Evolutionary conservation across 345 rosid species (phyloP).

Genomic region (Corchorus capsularis): DNA sequence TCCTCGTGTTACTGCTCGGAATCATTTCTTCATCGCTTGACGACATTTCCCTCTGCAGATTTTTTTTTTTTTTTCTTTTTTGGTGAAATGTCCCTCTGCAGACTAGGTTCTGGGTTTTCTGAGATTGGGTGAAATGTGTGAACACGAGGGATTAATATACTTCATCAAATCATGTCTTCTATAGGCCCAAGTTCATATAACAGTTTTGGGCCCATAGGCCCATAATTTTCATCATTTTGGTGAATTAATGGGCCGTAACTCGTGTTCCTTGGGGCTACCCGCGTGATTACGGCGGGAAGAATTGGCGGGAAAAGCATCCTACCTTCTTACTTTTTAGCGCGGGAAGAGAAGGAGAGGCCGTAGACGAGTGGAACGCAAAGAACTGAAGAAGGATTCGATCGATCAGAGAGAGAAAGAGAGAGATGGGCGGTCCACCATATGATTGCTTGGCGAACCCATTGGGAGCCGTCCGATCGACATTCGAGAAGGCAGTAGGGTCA

Average conservation of each 20-base stretch:
- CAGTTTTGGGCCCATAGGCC: not conserved
- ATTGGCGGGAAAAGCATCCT: slow-evolving; percentile 20
- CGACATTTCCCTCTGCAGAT: too few relatives aligned
- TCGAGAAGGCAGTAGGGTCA: slow-evolving; percentile 65
- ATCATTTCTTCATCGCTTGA: too few relatives aligned
- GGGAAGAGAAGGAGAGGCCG: not conserved
- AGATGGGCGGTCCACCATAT: slow-evolving; percentile 80
- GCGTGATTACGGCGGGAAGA: slow-evolving; percentile 36
- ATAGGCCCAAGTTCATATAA: too few relatives aligned
- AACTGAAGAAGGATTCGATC: not conserved
- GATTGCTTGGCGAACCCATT: slow-evolving; percentile 85
- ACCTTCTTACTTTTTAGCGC: not conserved
- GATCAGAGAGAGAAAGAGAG: not conserved
- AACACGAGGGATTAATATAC: too few relatives aligned
- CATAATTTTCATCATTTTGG: not conserved
- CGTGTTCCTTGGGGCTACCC: not conserved
- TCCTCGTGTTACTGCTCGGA: too few relatives aligned
- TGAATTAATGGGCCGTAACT: not conserved
- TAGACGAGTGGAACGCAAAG: not conserved
- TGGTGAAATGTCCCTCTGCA: too few relatives aligned
- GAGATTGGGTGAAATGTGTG: too few relatives aligned
- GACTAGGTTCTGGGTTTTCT: too few relatives aligned
- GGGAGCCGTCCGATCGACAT: slow-evolving; percentile 82
- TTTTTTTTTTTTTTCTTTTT: too few relatives aligned
- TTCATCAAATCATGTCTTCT: too few relatives aligned